Percentiles rank a stretch among this genome's conserved stretches.
phyloP scores from a whole-genome alignment of 148 eudicot genomes.

The Salicornia ramosissima region DNA sequence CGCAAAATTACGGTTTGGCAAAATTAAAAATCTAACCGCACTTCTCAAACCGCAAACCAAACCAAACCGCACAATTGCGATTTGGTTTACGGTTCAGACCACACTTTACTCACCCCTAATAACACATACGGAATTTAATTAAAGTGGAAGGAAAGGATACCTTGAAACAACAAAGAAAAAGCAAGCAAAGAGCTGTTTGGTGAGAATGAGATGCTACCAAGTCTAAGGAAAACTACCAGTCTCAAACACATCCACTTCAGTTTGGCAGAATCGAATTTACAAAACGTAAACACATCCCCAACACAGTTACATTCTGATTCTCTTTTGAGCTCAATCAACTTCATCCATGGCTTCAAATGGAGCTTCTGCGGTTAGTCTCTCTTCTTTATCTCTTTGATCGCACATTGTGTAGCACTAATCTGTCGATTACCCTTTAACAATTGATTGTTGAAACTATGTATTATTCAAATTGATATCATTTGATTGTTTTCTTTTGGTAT shows the following conservation, averaged over 20 bases:
- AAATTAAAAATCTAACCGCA: too few species aligned
- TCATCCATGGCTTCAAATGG: conserved; percentile 58
- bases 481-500: conserved; percentile 3
- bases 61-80: too few species aligned
- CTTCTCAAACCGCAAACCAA: too few species aligned
- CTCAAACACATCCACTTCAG: background rate
- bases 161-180: background rate
- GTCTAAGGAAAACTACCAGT: conserved; percentile 3
- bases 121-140: too few species aligned
- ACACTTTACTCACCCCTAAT: too few species aligned
- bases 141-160: too few species aligned
- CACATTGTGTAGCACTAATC: background rate
- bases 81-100: too few species aligned
- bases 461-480: background rate
- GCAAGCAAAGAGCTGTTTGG: background rate
- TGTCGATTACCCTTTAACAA: background rate
- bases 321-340: conserved; percentile 1
- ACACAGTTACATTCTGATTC: background rate
- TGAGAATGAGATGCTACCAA: background rate
- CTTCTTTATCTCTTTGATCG: background rate
- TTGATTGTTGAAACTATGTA: conserved; percentile 3
- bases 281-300: background rate
- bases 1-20: too few species aligned
- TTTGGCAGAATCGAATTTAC: background rate
- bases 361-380: conserved; percentile 37